Base-by-base conservation (phyloP, 805 yeast genomes). In the Candida germanica region DNA sequence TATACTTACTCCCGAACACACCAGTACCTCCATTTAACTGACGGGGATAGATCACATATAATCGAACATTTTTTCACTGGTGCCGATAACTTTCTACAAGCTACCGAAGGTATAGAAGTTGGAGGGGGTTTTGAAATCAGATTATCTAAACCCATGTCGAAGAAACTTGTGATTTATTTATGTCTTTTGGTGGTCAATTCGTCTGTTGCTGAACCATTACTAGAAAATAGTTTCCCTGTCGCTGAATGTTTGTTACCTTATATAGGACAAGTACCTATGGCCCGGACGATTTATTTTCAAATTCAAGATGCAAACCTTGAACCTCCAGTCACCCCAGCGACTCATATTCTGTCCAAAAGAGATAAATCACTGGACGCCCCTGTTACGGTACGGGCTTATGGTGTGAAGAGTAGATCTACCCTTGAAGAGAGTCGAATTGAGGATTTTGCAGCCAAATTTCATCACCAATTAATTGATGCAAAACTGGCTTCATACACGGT, bases 1-100 rank as follows among this genome's bases (percentile, higher is more conserved):
- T 0, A 44, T 45, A n/a, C 46, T 48, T 9, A 34, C 39, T 5
- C 46, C 50, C 14, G 23, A 20, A 20, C 6, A 6, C 10, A 6
- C 23, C 6, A 20, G 10, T 20, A 7, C 23, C 9, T 20, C 10
- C 23, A 6, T 7, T 20, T 20, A 10, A 10, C 6, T 20, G 9
- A 20, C 10, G 23, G 9, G 23, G 91, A 83, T 47, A 67, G 61
- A 42, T 73, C 75, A 45, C 80, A 82, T 87, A 50, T 84, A 10
- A 54, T 84, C 24, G 88, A 82, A 57, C 87, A 80, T 52, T 79
- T 83, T 45, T 66, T 84, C 40, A 66, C 77, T n/a, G 77, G 75
- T 42, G 72, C 64, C 24, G 46, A 51, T 16, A 44, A 46, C n/a
- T 63, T 61, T 34, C 47, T 64, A 11, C 48, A 58, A 3, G 60